Evolutionary conservation across 2,329 filamentous ascomycete genomes (phyloP).

Genomic region (Diaporthe ampelina): DNA sequence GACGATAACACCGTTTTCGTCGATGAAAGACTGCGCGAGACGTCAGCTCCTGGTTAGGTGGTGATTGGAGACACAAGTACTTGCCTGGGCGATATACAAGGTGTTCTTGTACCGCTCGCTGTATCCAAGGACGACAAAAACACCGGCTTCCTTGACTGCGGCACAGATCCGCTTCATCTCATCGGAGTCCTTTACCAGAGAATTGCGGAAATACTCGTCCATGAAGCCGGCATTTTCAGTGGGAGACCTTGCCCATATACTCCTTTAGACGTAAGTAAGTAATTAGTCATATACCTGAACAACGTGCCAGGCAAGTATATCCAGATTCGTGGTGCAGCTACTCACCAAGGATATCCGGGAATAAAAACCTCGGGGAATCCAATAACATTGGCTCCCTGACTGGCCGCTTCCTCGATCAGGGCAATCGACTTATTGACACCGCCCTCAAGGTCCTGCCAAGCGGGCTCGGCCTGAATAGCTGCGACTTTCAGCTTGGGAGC

Average conservation of each 20-base stretch:
- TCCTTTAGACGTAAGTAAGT: slow-evolving; percentile 43
- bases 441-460: slow-evolving; percentile 32
- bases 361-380: slow-evolving; percentile 62
- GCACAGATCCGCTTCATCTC: slow-evolving; percentile 59
- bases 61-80: neutral
- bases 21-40: slow-evolving; percentile 15
- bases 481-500: slow-evolving; percentile 26
- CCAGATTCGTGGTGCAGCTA: slow-evolving; percentile 3
- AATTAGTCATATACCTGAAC: neutral
- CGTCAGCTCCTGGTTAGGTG: neutral
- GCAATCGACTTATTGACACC: slow-evolving; percentile 48
- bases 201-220: slow-evolving; percentile 61
- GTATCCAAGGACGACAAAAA: slow-evolving; percentile 62
- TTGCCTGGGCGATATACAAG: slow-evolving; percentile 59
- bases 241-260: slow-evolving; percentile 48
- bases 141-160: slow-evolving; percentile 61
- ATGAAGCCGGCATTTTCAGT: slow-evolving; percentile 55
- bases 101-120: slow-evolving; percentile 60
- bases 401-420: slow-evolving; percentile 50
- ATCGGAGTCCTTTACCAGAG: slow-evolving; percentile 53
- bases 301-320: neutral
- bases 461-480: slow-evolving; percentile 31
- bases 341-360: slow-evolving; percentile 61
- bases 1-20: slow-evolving; percentile 56
- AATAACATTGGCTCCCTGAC: slow-evolving; percentile 51